Evolutionary conservation across 768 basidiomycete genomes (phyloP).

Genomic region (Trametes meyenii): DNA sequence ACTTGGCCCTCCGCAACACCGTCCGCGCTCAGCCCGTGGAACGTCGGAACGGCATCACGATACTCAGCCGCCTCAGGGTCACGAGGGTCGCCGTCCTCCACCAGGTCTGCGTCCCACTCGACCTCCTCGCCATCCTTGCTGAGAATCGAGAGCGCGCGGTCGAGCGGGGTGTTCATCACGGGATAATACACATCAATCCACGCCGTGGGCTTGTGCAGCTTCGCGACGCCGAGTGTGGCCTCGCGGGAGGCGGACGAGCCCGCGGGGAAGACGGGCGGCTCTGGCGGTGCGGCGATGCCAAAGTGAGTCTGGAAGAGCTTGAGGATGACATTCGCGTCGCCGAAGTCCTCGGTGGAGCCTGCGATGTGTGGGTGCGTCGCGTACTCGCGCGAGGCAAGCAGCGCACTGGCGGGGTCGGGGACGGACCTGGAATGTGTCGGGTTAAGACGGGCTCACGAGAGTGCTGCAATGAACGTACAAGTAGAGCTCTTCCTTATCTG

Average conservation of each 20-base stretch:
- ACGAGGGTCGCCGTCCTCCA: constrained; percentile 69
- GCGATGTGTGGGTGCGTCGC: constrained; percentile 65
- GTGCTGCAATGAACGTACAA: constrained; percentile 4
- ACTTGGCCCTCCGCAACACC: constrained; percentile 76
- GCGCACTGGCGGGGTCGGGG: constrained; percentile 59
- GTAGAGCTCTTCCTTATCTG: constrained; percentile 15
- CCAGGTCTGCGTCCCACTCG: constrained; percentile 75
- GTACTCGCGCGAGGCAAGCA: constrained; percentile 57
- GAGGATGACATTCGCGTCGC: constrained; percentile 67
- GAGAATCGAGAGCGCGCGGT: constrained; percentile 68
- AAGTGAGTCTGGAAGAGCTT: constrained; percentile 68
- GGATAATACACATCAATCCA: constrained; percentile 93
- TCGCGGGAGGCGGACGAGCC: constrained; percentile 67
- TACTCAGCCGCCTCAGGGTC: constrained; percentile 76
- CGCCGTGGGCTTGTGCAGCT: constrained; percentile 54
- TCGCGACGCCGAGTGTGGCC: constrained; percentile 58
- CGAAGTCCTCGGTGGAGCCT: constrained; percentile 56
- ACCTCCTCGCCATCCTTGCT: constrained; percentile 56
- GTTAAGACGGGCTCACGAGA: not conserved
- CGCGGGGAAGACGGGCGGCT: constrained; percentile 67
- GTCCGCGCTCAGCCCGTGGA: constrained; percentile 80
- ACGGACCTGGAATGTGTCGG: constrained; percentile 44
- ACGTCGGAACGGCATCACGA: constrained; percentile 68
- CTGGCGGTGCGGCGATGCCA: constrained; percentile 50
- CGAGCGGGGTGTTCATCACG: constrained; percentile 76